These are phyloP conservation scores for Mariannaea elegans DNA, from an alignment of 2,329 filamentous ascomycete species.

Conservation along the genomic window DNA sequence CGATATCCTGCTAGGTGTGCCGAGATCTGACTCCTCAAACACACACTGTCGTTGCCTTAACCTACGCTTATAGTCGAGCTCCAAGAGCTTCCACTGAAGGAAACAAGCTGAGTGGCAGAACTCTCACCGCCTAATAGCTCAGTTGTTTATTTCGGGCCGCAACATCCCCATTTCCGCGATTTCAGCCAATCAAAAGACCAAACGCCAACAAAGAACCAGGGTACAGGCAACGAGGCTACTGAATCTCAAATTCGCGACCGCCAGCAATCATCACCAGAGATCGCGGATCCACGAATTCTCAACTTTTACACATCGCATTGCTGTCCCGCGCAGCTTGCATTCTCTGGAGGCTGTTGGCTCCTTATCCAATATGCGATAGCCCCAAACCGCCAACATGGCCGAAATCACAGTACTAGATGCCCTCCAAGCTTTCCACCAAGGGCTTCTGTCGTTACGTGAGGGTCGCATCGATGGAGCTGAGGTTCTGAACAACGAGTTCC, in stretches of 20 bases:
- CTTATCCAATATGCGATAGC: conserved; percentile 57
- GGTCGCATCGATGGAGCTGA: conserved; percentile 68
- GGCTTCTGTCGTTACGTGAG: conserved; percentile 80
- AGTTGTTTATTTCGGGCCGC: conserved; percentile 41
- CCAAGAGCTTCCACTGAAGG: conserved; percentile 14
- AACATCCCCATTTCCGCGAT: conserved; percentile 30
- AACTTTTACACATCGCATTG: conserved; percentile 35
- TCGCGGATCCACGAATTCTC: conserved; percentile 33
- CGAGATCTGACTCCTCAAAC: not conserved
- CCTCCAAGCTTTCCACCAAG: conserved; percentile 85
- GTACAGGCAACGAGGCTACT: conserved; percentile 44
- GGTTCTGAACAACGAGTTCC: conserved; percentile 74
- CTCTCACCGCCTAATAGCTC: conserved; percentile 43
- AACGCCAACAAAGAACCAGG: conserved; percentile 30
- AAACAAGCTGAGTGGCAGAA: conserved; percentile 44
- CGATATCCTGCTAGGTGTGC: not conserved
- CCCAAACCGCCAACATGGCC: conserved; percentile 67
- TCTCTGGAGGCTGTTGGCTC: conserved; percentile 27
- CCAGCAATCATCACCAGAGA: conserved; percentile 35
- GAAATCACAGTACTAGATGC: conserved; percentile 77
- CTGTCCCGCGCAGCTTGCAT: conserved; percentile 34
- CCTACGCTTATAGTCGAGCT: not conserved
- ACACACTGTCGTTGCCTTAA: conserved; percentile 12
- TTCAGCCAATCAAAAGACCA: conserved; percentile 38
- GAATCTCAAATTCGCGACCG: conserved; percentile 43